Percentiles rank a stretch among this genome's conserved stretches.
phyloP scores from a whole-genome alignment of 805 yeast species.

The Pichia scutulata region DNA sequence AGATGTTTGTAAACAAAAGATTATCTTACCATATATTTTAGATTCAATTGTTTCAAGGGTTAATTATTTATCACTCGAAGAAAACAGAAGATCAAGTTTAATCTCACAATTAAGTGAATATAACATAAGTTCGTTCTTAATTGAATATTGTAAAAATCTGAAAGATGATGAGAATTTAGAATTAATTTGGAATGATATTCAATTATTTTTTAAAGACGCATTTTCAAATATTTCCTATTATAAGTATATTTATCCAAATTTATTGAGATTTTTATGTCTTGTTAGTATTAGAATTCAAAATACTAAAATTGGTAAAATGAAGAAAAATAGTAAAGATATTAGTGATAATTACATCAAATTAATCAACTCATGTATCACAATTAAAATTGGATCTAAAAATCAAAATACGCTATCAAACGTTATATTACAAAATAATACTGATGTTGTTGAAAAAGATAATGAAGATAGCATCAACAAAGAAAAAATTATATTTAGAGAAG shows the following conservation, averaged over 20 bases:
- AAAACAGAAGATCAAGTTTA: slow-evolving; percentile 37
- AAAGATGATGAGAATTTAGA: slow-evolving; percentile 39
- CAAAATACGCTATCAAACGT: slow-evolving; percentile 9
- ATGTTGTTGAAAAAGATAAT: not conserved
- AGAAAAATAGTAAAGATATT: slow-evolving; percentile 48
- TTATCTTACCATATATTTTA: slow-evolving; percentile 63
- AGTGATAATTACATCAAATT: slow-evolving; percentile 22
- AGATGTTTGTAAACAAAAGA: slow-evolving; percentile 76
- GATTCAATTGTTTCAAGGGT: slow-evolving; percentile 45
- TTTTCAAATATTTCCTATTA: slow-evolving; percentile 39
- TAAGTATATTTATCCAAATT: slow-evolving; percentile 41
- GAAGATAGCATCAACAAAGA: slow-evolving; percentile 1
- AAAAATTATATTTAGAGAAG: slow-evolving; percentile 32
- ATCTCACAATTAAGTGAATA: slow-evolving; percentile 38
- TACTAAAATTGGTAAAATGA: slow-evolving; percentile 55
- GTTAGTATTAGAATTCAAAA: slow-evolving; percentile 50
- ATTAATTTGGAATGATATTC: slow-evolving; percentile 62
- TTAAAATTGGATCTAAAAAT: slow-evolving; percentile 16
- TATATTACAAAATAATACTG: not conserved
- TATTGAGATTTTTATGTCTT: slow-evolving; percentile 44
- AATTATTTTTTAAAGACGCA: slow-evolving; percentile 54
- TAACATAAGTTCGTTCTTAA: slow-evolving; percentile 44
- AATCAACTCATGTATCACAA: slow-evolving; percentile 18
- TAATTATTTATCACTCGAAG: slow-evolving; percentile 24
- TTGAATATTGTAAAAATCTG: slow-evolving; percentile 53